Percentiles rank a stretch among this genome's conserved stretches.
These are phyloP conservation scores for Neurospora pannonica DNA, from an alignment of 495 filamentous ascomycete species.

Conservation along the genomic window DNA sequence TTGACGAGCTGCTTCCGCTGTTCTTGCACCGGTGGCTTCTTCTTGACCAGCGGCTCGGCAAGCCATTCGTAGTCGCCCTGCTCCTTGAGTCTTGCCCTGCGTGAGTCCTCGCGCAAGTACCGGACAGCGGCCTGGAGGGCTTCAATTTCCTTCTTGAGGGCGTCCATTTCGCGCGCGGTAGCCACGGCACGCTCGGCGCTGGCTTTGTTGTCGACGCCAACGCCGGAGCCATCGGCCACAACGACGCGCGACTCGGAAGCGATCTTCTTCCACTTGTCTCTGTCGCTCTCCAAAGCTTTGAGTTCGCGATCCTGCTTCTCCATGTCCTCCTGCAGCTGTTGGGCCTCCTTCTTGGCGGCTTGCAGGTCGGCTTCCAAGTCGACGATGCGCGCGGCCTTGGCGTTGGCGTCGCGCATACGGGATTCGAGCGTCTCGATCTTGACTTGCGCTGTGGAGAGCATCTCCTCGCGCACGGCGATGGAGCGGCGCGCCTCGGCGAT, in stretches of 20 bases:
- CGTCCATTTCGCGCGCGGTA: slow-evolving; percentile 66
- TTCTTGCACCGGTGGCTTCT: slow-evolving; percentile 36
- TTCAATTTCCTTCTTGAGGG: slow-evolving; percentile 58
- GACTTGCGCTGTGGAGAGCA: slow-evolving; percentile 63
- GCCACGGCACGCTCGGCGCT: slow-evolving; percentile 52
- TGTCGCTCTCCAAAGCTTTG: slow-evolving; percentile 49
- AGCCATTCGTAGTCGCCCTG: slow-evolving; percentile 55
- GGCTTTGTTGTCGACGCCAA: slow-evolving; percentile 36
- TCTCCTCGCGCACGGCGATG: slow-evolving; percentile 55
- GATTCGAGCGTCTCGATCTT: slow-evolving; percentile 89
- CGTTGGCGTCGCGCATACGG: slow-evolving; percentile 66
- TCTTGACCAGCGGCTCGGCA: slow-evolving; percentile 51
- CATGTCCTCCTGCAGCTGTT: slow-evolving; percentile 54
- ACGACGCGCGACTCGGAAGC: slow-evolving; percentile 55
- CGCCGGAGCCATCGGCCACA: slow-evolving; percentile 33
- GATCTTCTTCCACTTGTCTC: slow-evolving; percentile 67
- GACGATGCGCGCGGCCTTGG: slow-evolving; percentile 53
- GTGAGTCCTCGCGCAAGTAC: slow-evolving; percentile 69
- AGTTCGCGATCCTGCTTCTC: slow-evolving; percentile 49
- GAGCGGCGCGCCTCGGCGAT: slow-evolving; percentile 53
- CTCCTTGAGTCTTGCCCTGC: slow-evolving; percentile 53
- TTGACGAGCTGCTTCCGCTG: slow-evolving; percentile 51
- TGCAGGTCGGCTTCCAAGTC: slow-evolving; percentile 54
- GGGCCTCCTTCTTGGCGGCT: slow-evolving; percentile 44
- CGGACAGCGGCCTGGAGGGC: slow-evolving; percentile 66